Evolutionary conservation across 345 rosid species (phyloP).

Genomic region (Syzygium jambos): DNA sequence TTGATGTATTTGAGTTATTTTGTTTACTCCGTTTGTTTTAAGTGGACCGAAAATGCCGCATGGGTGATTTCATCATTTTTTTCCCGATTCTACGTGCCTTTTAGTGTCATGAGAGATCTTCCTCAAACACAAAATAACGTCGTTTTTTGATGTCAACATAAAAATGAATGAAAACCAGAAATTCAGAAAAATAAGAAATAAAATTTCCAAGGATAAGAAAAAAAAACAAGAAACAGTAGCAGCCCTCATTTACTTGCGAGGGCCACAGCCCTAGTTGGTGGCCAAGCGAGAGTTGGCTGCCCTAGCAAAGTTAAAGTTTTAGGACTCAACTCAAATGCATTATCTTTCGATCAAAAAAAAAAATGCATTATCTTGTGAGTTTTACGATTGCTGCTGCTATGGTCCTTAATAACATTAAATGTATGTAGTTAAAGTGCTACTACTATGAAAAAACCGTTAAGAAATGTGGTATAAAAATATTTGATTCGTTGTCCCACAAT

Average conservation of each 20-base stretch:
- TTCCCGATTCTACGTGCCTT: neutral
- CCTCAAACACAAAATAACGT: neutral
- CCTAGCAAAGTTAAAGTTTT: accelerated
- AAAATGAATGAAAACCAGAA: neutral
- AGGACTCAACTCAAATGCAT: neutral
- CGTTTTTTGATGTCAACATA: accelerated
- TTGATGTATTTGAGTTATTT: neutral
- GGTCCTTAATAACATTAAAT: neutral
- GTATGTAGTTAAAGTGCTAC: neutral
- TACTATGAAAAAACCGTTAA: neutral
- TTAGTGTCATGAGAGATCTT: neutral
- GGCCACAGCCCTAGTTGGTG: neutral
- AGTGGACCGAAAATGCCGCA: neutral
- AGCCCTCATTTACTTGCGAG: neutral
- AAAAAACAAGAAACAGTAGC: neutral
- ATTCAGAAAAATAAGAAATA: neutral
- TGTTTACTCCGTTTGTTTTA: neutral
- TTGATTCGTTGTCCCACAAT: neutral
- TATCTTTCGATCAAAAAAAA: too few species aligned
- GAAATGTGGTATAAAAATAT: neutral
- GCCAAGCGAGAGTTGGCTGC: neutral
- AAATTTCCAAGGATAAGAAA: neutral
- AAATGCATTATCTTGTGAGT: too few species aligned
- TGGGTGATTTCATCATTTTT: neutral
- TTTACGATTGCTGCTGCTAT: neutral